phyloP scores from a whole-genome alignment of 1,284 basidiomycete species.

The Heterobasidion occidentale region DNA sequence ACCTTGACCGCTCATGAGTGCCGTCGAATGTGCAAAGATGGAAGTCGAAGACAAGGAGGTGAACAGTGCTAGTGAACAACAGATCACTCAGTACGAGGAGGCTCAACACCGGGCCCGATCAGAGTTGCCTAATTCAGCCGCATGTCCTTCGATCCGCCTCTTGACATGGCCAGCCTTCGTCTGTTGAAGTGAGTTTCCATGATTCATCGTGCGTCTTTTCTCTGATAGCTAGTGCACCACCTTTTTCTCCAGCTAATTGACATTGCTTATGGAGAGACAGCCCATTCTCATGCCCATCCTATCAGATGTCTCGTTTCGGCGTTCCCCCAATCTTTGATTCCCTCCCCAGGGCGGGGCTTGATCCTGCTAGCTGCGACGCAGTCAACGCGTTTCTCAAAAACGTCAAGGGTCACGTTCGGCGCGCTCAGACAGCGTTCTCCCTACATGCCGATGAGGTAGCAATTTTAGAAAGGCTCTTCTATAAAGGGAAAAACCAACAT shows the following conservation, averaged over 20 bases:
- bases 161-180: no score
- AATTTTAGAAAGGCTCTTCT: slow-evolving; percentile 61
- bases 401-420: slow-evolving; percentile 45
- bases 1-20: slow-evolving; percentile 51
- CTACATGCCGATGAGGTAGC: slow-evolving; percentile 47
- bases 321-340: slow-evolving; percentile 14
- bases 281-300: neutral
- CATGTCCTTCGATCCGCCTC: no score
- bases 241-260: no score
- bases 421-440: slow-evolving; percentile 35
- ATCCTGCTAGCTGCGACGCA: slow-evolving; percentile 24
- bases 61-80: neutral
- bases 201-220: no score
- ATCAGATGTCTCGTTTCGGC: neutral
- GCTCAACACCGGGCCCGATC: no score
- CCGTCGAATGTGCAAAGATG: neutral
- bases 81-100: no score
- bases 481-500: slow-evolving; percentile 78
- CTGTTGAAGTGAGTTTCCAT: no score
- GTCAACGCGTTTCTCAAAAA: slow-evolving; percentile 54
- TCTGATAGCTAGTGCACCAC: no score
- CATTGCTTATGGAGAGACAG: no score
- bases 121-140: no score
- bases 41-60: neutral
- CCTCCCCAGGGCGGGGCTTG: slow-evolving; percentile 27